Conservation (phyloP, 805 yeast genomes). For the Schwanniomyces sp. region DNA sequence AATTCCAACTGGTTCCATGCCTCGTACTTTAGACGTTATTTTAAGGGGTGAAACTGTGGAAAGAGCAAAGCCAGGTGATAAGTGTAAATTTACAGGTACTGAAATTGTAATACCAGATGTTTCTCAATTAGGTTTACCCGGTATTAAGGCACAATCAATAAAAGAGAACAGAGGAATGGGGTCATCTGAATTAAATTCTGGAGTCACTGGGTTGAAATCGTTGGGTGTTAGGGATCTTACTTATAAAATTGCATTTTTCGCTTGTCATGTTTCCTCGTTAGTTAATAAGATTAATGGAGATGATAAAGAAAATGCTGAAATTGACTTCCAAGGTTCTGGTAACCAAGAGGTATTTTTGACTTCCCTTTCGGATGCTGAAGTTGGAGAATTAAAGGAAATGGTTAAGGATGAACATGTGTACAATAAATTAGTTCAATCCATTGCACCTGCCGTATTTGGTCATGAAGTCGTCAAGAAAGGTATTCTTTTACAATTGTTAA, state of each 20-base stretch:
- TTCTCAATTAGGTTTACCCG: constrained; percentile 91
- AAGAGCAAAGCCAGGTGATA: constrained; percentile 96
- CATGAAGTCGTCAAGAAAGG: constrained; percentile 95
- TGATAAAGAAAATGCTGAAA: constrained; percentile 22
- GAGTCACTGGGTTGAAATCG: constrained; percentile 84
- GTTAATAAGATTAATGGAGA: constrained; percentile 29
- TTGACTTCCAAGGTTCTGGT: constrained; percentile 48
- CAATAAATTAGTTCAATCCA: constrained; percentile 77
- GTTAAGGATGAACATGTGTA: constrained; percentile 85
- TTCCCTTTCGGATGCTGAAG: constrained; percentile 76
- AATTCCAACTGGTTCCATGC: constrained; percentile 98
- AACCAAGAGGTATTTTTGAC: constrained; percentile 82
- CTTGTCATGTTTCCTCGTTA: constrained; percentile 81
- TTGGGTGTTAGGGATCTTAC: constrained; percentile 95
- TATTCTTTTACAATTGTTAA: constrained; percentile 78
- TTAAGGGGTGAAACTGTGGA: constrained; percentile 93
- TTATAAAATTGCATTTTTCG: constrained; percentile 86
- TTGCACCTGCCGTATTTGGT: constrained; percentile 96
- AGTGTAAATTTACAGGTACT: constrained; percentile 90
- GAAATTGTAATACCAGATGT: constrained; percentile 95
- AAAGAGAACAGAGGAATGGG: constrained; percentile 61
- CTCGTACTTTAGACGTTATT: constrained; percentile 90
- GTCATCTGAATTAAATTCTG: constrained; percentile 74
- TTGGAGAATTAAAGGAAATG: constrained; percentile 83
- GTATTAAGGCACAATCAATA: constrained; percentile 82